phyloP scores from a whole-genome alignment of 441 rosid genomes.

The Eutrema salsugineum region DNA sequence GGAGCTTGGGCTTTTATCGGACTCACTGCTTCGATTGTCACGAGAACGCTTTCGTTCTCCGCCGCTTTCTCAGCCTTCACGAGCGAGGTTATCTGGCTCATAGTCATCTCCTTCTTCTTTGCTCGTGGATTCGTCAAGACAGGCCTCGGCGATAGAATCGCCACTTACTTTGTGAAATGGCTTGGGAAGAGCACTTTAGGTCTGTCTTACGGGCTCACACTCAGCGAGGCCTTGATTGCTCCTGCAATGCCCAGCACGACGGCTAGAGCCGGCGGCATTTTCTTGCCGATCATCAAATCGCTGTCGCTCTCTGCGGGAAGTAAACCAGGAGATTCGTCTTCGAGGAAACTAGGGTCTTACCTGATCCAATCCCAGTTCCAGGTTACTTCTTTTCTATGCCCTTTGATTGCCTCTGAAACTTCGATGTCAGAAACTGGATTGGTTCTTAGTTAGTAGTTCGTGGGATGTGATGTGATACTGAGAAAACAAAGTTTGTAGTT shows the following conservation, averaged over 20 bases:
- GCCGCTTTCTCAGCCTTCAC: slow-evolving; percentile 86
- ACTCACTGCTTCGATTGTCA: slow-evolving; percentile 65
- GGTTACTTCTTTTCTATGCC: slow-evolving; percentile 35
- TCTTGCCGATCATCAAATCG: slow-evolving; percentile 87
- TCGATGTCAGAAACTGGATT: background rate
- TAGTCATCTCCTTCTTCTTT: slow-evolving; percentile 92
- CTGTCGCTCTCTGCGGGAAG: slow-evolving; percentile 83
- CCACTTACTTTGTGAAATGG: slow-evolving; percentile 90
- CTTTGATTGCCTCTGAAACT: background rate
- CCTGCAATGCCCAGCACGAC: slow-evolving; percentile 98
- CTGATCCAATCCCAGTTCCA: slow-evolving; percentile 80
- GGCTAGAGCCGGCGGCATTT: slow-evolving; percentile 95
- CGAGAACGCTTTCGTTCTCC: slow-evolving; percentile 64
- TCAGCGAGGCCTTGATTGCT: slow-evolving; percentile 87
- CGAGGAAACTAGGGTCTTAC: slow-evolving; percentile 75
- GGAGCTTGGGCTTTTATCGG: slow-evolving; percentile 98
- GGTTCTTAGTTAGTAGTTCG: background rate
- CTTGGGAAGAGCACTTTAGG: slow-evolving; percentile 86
- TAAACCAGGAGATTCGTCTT: slow-evolving; percentile 63
- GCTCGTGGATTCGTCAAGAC: slow-evolving; percentile 97
- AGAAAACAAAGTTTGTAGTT: background rate
- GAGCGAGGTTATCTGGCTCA: slow-evolving; percentile 86
- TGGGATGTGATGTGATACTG: background rate
- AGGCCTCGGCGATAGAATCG: slow-evolving; percentile 88
- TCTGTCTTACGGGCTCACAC: slow-evolving; percentile 71